Evolutionary conservation across 2,329 filamentous ascomycete species (phyloP), one percentile per base, ranked within the genome.

Genomic region (Monilinia vaccinii-corymbosi): DNA sequence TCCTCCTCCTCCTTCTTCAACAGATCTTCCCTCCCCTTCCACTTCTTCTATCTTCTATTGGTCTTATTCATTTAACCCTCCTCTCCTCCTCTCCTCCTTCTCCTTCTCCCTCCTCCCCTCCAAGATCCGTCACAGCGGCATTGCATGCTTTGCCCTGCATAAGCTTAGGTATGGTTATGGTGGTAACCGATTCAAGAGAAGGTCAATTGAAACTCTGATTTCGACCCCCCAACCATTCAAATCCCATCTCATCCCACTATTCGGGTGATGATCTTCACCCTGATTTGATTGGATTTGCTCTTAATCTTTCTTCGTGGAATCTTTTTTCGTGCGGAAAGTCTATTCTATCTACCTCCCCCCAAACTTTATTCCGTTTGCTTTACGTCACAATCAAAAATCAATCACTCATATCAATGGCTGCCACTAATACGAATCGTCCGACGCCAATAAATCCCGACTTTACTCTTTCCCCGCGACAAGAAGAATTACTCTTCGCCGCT

Each of bases 381-480:
- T 56, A 56, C 52, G 52, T 56, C 52, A 56, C 25, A 25, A 18
- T 32, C 50, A 56, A 40, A 46, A 34, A 46, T 34, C 25, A 48
- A 31, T 25, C 51, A 21, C 56, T 23, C 25, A 18, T 28, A 28
- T 28, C 25, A 44, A 58, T 58, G 56, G 56, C 56, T 40, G 36
- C 56, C n/a, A 18, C 47, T 13, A 58, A 36, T 31, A 25, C 45
- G n/a, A 51, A 42, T 25, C 46, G n/a, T n/a, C 28, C 31, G 42
- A 58, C 44, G 31, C 56, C 48, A 32, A 60, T 65, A 60, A 68
- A 80, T 79, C 67, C 77, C 79, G 81, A 82, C 71, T 86, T 89
- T 72, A 84, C 86, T 70, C 81, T 91, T 66, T 89, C 87, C 62
- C 85, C 85, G 64, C 83, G 88, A 70, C 88, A 93, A 73, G 87